Evolutionary conservation across 768 basidiomycete species (phyloP).

Genomic region (Pulveroboletus ravenelii): DNA sequence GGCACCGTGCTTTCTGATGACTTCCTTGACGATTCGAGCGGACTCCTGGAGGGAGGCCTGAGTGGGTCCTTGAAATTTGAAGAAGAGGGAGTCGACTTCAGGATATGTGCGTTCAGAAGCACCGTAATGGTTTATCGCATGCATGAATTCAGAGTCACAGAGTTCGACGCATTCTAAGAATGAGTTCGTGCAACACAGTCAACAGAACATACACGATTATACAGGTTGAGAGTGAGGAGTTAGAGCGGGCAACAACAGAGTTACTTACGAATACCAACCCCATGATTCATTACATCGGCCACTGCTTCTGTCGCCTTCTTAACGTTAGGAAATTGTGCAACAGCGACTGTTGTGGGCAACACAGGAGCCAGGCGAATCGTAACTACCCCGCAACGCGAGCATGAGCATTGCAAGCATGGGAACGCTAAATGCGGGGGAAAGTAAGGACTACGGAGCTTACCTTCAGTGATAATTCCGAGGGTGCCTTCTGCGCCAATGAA

Average conservation of each 20-base stretch:
- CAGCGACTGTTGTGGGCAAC: conserved; percentile 76
- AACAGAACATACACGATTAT: not conserved
- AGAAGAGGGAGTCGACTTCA: conserved; percentile 69
- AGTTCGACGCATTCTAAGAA: conserved; percentile 77
- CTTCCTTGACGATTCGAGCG: conserved; percentile 49
- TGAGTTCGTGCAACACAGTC: not conserved
- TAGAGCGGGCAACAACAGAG: not conserved
- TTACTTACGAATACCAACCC: conserved; percentile 69
- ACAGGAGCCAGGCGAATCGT: conserved; percentile 80
- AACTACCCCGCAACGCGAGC: conserved; percentile 35
- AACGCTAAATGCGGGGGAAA: not conserved
- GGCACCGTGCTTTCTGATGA: conserved; percentile 64
- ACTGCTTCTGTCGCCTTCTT: conserved; percentile 71
- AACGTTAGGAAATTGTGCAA: conserved; percentile 77
- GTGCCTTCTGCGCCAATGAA: conserved; percentile 85
- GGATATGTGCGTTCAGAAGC: conserved; percentile 53
- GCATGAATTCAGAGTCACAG: conserved; percentile 67
- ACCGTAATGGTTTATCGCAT: conserved; percentile 53
- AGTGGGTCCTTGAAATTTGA: conserved; percentile 80
- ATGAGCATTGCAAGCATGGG: not conserved
- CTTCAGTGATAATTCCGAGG: conserved; percentile 86
- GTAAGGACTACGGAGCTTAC: conserved; percentile 27
- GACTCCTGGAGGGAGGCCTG: conserved; percentile 56
- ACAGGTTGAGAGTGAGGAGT: not conserved
- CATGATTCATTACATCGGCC: conserved; percentile 63